Evolutionary conservation across 1,284 basidiomycete species (phyloP).

Genomic region (Malassezia slooffiae): DNA sequence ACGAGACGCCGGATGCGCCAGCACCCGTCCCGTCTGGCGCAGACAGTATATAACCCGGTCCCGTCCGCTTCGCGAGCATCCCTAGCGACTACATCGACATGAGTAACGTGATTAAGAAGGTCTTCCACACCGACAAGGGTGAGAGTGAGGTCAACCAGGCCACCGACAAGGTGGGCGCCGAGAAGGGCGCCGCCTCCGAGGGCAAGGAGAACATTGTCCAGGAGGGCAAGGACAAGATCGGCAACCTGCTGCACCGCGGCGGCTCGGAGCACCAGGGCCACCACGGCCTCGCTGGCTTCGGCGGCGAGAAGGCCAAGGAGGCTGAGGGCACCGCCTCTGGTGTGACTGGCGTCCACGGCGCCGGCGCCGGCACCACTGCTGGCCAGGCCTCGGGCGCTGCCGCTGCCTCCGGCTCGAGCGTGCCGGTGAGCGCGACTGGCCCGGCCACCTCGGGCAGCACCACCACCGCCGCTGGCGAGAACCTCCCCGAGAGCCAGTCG

Average conservation of each 20-base stretch:
- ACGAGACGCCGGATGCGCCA: no score
- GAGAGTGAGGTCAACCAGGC: slow-evolving; percentile 3
- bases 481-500: neutral
- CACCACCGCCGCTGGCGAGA: slow-evolving; percentile 1
- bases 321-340: neutral
- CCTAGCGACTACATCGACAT: neutral
- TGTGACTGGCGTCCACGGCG: slow-evolving; percentile 1
- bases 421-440: slow-evolving; percentile 1
- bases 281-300: neutral
- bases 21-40: no score
- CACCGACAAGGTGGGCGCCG: neutral
- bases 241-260: neutral
- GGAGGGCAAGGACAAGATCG: slow-evolving; percentile 5
- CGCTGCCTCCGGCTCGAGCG: neutral
- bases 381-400: no score
- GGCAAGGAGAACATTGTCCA: slow-evolving; percentile 3
- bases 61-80: no score
- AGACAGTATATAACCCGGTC: no score
- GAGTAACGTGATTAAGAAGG: slow-evolving; percentile 19
- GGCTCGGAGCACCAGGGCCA: no score
- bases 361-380: no score
- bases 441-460: neutral
- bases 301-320: no score
- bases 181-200: neutral
- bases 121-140: slow-evolving; percentile 17